A percentile compares a stretch with the other conserved stretches of the same genome.
phyloP scores from a whole-genome alignment of 2,329 filamentous ascomycete genomes.

The Aspergillus versicolor region DNA sequence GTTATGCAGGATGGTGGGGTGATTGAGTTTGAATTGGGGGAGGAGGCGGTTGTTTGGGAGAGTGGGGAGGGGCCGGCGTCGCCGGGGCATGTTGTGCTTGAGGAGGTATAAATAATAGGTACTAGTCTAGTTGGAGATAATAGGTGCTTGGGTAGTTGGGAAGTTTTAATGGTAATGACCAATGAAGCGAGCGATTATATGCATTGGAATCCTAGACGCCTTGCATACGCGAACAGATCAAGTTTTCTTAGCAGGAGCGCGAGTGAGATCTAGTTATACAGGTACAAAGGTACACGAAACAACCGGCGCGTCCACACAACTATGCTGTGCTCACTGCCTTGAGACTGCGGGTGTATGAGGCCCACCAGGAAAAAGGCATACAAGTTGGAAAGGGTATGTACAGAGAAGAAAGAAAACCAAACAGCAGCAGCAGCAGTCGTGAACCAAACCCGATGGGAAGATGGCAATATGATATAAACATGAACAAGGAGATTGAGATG shows the following conservation, averaged over 20 bases:
- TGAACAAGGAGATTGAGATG: not conserved
- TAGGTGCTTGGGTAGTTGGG: too few relatives aligned
- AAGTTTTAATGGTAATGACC: not conserved
- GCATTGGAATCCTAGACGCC: not conserved
- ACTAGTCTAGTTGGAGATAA: not conserved
- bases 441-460: conserved; percentile 2
- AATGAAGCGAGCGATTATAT: not conserved
- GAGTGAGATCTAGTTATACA: not conserved
- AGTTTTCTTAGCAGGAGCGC: not conserved
- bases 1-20: conserved; percentile 41
- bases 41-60: conserved; percentile 47
- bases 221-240: not conserved
- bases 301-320: not conserved
- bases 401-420: conserved; percentile 10
- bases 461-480: not conserved
- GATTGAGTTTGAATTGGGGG: conserved; percentile 49
- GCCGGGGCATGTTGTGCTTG: conserved; percentile 38
- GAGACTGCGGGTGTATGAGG: not conserved
- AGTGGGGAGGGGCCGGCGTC: conserved; percentile 53
- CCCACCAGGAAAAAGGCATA: not conserved
- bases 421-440: conserved; percentile 2
- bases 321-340: not conserved
- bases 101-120: not conserved
- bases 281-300: not conserved
- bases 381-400: conserved; percentile 17